phyloP scores from a whole-genome alignment of 352 stramenopile genomes.

The Globisporangium polare region DNA sequence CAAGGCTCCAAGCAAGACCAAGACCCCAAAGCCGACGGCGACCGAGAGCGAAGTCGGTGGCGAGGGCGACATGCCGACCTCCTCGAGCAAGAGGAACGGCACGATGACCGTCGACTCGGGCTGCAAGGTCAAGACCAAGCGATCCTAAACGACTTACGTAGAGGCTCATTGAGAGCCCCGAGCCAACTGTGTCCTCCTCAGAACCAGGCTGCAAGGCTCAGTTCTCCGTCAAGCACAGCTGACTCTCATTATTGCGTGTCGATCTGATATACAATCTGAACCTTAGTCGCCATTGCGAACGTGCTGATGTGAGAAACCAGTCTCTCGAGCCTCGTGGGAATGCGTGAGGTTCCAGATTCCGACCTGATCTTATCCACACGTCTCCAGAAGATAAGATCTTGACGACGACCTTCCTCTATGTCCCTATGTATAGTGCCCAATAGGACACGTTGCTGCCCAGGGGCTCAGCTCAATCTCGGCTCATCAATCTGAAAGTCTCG shows the following conservation, averaged over 20 bases:
- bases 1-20: not conserved
- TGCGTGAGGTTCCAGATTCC: not conserved
- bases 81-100: not conserved
- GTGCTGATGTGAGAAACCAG: no score
- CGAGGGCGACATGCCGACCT: not conserved
- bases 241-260: no score
- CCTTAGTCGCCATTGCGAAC: no score
- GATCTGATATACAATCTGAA: no score
- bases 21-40: not conserved
- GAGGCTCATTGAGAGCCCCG: no score
- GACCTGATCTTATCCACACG: not conserved
- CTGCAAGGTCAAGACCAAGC: not conserved
- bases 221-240: no score
- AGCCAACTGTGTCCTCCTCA: no score
- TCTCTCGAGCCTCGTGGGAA: no score
- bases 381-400: not conserved
- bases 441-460: not conserved
- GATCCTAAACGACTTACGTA: no score
- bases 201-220: no score
- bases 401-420: not conserved
- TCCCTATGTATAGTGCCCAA: not conserved
- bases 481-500: not conserved
- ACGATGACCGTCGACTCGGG: not conserved
- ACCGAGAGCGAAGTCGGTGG: not conserved
- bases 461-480: not conserved